Base-by-base conservation (phyloP, 2,329 filamentous ascomycete genomes). In the Macrophomina tecta region DNA sequence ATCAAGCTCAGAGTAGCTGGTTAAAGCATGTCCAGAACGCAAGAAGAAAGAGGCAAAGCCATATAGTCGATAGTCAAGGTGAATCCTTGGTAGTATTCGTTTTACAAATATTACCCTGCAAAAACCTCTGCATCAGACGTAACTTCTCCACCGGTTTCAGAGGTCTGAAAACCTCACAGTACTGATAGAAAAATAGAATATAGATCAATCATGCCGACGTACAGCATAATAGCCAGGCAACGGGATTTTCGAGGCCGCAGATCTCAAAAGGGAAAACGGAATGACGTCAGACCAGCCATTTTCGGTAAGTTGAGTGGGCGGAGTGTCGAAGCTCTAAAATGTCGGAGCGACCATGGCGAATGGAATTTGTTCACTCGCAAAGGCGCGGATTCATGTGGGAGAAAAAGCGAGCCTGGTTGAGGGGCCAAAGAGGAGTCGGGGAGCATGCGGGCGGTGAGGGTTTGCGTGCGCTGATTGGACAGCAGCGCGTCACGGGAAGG, bases 391-490 rank as follows among this genome's bases (percentile, higher is more conserved):
- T 23, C 23, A 18, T 46, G 56, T 61, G 40, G 30, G 62, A 55
- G 16, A 48, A n/a, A 40, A 65, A 65, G 62, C 62, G 62, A 65
- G 62, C 52, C 18, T 65, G 62, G 38, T 18, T 65, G 51, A 40
- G 62, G 38, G 45, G 61, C 30, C 18, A 48, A 46, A 56, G 30
- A 56, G 62, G 23, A 23, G 48, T 45, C 36, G 36, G 23, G 40
- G 53, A 46, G 38, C 49, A 49, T 23, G 62, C 62, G 62, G 62
- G 62, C 62, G 62, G 62, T 56, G 62, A 65, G 51, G 1, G 18
- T 9, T 8, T 8, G 23, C 30, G 49, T 32, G 36, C 16, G 42
- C 9, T 48, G 28, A 61, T 61, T 61, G 56, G 56, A 42, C 28
- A 12, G 16, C 46, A 51, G 40, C 62, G 62, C 62, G 62, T 65